Conservation (phyloP, 495 filamentous ascomycete species). For the Podospora australis region DNA sequence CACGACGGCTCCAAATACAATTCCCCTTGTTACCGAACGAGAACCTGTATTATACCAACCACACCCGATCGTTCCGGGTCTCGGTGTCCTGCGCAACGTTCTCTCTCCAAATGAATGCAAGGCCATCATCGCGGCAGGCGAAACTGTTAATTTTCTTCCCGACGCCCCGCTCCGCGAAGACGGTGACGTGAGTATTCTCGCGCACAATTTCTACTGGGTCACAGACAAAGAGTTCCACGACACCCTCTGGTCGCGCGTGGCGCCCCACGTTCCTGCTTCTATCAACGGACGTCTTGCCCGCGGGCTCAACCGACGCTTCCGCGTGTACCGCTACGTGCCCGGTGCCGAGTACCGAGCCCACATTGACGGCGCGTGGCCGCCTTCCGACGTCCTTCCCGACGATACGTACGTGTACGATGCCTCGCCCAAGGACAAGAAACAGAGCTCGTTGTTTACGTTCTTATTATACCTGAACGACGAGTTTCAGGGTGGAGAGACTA, state of each 20-base stretch:
- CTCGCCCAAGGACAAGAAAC: constrained; percentile 35
- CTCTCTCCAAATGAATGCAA: constrained; percentile 36
- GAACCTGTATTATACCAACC: constrained; percentile 26
- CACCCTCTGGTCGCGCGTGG: constrained; percentile 37
- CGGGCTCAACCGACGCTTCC: constrained; percentile 43
- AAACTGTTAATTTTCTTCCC: constrained; percentile 39
- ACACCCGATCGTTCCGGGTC: constrained; percentile 37
- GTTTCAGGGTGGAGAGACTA: constrained; percentile 46
- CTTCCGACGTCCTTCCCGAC: constrained; percentile 31
- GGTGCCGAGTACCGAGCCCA: constrained; percentile 44
- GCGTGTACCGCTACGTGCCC: constrained; percentile 45
- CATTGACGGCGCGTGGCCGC: constrained; percentile 45
- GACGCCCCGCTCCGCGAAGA: constrained; percentile 41
- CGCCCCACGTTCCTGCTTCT: constrained; percentile 29
- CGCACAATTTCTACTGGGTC: constrained; percentile 50
- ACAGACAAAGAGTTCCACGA: constrained; percentile 36
- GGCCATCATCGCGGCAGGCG: constrained; percentile 40
- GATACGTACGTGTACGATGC: constrained; percentile 42
- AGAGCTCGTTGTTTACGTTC: constrained; percentile 45
- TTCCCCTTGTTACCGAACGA: constrained; percentile 23
- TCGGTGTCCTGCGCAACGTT: constrained; percentile 33
- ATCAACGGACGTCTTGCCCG: constrained; percentile 32
- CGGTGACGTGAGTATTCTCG: constrained; percentile 38
- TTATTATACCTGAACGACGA: constrained; percentile 48
- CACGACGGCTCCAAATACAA: constrained; percentile 29